Evolutionary conservation across 345 rosid genomes (phyloP).

Genomic region (Syzygium aqueum): DNA sequence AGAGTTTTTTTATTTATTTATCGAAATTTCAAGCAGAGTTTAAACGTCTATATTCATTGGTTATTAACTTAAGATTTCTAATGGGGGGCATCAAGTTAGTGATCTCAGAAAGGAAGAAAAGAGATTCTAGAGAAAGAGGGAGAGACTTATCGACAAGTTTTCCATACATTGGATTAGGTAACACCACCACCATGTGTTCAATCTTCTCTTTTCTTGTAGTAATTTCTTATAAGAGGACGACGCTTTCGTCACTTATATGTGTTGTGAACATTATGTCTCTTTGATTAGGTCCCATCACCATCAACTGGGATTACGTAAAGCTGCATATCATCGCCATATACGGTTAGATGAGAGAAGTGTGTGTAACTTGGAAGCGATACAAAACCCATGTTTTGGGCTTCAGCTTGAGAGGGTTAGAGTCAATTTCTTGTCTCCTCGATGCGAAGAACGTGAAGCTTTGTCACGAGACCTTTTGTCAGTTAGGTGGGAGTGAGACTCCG

Average conservation of each 20-base stretch:
- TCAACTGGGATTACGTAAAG: background rate
- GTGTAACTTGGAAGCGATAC: background rate
- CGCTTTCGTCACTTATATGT: background rate
- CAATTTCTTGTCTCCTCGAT: background rate
- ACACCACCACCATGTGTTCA: background rate
- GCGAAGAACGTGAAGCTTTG: background rate
- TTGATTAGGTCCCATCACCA: background rate
- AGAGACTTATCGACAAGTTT: background rate
- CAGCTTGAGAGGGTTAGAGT: background rate
- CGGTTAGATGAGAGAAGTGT: background rate
- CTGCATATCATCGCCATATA: background rate
- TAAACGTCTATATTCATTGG: background rate
- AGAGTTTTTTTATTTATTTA: background rate
- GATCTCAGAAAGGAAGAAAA: background rate
- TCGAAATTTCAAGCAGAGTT: background rate
- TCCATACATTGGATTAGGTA: background rate
- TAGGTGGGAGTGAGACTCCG: background rate
- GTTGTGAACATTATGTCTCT: background rate
- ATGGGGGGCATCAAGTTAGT: background rate
- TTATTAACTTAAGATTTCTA: background rate
- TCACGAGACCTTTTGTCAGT: background rate
- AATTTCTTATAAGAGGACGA: background rate
- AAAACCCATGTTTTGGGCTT: background rate
- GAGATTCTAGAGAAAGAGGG: background rate
- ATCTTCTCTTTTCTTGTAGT: background rate